Evolutionary conservation across 2,329 filamentous ascomycete genomes (phyloP).

Genomic region (Tolypocladium tropicale): DNA sequence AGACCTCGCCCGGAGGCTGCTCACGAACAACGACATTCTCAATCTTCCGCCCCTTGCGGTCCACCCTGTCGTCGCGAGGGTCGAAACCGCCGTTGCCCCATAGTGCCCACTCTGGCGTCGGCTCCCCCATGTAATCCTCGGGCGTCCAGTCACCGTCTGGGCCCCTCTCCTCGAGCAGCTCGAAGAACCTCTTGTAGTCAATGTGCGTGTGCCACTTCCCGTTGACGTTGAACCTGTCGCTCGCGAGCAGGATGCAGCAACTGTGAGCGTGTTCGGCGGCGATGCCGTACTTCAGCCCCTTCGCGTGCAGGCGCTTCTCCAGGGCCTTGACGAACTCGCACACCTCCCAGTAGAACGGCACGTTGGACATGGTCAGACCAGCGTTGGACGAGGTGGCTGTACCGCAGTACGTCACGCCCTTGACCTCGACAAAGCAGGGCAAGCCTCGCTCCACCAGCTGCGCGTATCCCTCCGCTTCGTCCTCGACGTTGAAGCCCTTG

Average conservation of each 20-base stretch:
- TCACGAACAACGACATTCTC: constrained; percentile 26
- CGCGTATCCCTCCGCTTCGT: constrained; percentile 84
- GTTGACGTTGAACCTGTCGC: constrained; percentile 63
- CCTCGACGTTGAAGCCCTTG: constrained; percentile 96
- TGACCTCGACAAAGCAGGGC: constrained; percentile 89
- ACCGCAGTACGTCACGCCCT: constrained; percentile 94
- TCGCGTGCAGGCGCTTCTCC: constrained; percentile 53
- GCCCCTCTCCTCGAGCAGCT: constrained; percentile 61
- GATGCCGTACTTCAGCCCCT: constrained; percentile 77
- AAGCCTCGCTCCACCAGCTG: constrained; percentile 76
- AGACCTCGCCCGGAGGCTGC: constrained; percentile 12
- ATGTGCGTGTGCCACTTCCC: constrained; percentile 88
- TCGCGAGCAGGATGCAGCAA: constrained; percentile 83
- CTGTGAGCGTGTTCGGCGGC: constrained; percentile 92
- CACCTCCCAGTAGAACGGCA: constrained; percentile 91
- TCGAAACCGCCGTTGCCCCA: constrained; percentile 96
- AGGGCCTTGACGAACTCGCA: constrained; percentile 71
- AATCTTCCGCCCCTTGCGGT: constrained; percentile 69
- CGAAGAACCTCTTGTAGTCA: constrained; percentile 82
- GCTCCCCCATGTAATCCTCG: constrained; percentile 79
- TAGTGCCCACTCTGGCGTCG: constrained; percentile 86
- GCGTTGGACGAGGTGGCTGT: constrained; percentile 76
- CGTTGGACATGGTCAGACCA: constrained; percentile 92
- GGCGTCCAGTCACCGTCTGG: constrained; percentile 63
- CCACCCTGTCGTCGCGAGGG: constrained; percentile 77